These are phyloP conservation scores for Venturia oleaginea DNA, from an alignment of 2,329 filamentous ascomycete species.

Conservation along the genomic window DNA sequence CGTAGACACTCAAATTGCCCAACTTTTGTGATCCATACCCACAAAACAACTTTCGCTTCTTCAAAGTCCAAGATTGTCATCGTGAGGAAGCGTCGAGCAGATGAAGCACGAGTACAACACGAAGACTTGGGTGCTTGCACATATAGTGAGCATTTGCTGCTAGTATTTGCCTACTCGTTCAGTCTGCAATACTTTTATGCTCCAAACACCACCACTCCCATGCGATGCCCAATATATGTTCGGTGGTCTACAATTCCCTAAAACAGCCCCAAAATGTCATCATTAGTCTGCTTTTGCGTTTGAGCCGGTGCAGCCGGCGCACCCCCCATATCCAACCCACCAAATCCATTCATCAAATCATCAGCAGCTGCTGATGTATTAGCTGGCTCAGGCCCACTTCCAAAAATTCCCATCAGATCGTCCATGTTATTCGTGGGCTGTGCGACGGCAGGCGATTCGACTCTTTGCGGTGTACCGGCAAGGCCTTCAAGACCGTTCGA, in stretches of 20 bases:
- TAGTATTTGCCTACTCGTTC: neutral
- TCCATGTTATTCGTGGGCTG: conserved; percentile 57
- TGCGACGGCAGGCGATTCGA: conserved; percentile 48
- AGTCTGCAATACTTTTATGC: neutral
- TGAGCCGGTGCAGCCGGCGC: conserved; percentile 53
- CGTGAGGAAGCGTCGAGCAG: too few relatives aligned
- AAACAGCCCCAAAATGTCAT: conserved; percentile 48
- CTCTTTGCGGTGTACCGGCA: conserved; percentile 58
- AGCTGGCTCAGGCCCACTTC: conserved; percentile 32
- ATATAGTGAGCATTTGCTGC: neutral
- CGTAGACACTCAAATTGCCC: too few relatives aligned
- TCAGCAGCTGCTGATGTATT: conserved; percentile 34
- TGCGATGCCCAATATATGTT: neutral
- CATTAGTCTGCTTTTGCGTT: conserved; percentile 50
- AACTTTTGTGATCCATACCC: too few relatives aligned
- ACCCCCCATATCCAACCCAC: conserved; percentile 64
- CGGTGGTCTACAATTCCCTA: conserved; percentile 22
- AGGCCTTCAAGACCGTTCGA: conserved; percentile 44
- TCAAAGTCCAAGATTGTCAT: too few relatives aligned
- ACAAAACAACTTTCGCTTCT: too few relatives aligned
- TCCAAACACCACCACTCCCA: neutral
- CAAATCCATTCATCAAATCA: conserved; percentile 72
- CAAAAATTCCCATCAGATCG: conserved; percentile 69
- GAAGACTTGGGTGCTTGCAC: too few relatives aligned
- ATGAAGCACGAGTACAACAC: too few relatives aligned